Conservation (phyloP, 1,284 basidiomycete genomes). For the Sporisorium sorghi region DNA sequence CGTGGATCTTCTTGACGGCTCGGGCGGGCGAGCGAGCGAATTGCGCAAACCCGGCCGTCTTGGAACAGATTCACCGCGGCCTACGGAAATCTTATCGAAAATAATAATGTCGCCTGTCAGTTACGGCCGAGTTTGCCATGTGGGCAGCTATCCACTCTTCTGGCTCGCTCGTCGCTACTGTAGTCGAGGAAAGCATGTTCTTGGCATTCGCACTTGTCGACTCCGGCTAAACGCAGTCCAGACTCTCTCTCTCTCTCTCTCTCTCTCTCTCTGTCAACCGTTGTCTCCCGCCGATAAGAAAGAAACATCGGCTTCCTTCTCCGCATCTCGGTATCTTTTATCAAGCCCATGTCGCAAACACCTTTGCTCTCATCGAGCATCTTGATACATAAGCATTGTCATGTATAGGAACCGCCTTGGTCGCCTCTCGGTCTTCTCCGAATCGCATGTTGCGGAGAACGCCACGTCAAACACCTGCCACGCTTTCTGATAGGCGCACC, state of each 20-base stretch:
- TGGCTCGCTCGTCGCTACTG: not conserved
- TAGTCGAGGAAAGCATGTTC: not conserved
- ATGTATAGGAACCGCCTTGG: not conserved
- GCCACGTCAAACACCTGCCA: not conserved
- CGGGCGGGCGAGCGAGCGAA: no score
- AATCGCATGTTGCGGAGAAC: conserved; percentile 1
- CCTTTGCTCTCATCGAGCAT: not conserved
- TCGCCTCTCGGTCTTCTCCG: conserved; percentile 12
- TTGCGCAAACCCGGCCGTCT: conserved; percentile 19
- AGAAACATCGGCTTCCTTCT: not conserved
- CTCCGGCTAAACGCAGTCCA: not conserved
- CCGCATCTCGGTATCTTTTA: not conserved
- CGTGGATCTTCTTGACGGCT: not conserved
- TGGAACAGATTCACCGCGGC: conserved; percentile 12
- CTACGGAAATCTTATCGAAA: no score
- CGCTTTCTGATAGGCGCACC: not conserved
- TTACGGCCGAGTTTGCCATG: conserved; percentile 14
- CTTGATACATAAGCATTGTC: not conserved
- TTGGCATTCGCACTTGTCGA: conserved; percentile 4
- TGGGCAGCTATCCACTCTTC: not conserved
- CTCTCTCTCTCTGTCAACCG: no score
- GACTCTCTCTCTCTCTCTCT: not conserved
- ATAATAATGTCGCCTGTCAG: not conserved
- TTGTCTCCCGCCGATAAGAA: conserved; percentile 1
- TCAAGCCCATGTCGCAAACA: not conserved